phyloP scores from a whole-genome alignment of 208 protist species.

The Trypanosoma caninum region DNA sequence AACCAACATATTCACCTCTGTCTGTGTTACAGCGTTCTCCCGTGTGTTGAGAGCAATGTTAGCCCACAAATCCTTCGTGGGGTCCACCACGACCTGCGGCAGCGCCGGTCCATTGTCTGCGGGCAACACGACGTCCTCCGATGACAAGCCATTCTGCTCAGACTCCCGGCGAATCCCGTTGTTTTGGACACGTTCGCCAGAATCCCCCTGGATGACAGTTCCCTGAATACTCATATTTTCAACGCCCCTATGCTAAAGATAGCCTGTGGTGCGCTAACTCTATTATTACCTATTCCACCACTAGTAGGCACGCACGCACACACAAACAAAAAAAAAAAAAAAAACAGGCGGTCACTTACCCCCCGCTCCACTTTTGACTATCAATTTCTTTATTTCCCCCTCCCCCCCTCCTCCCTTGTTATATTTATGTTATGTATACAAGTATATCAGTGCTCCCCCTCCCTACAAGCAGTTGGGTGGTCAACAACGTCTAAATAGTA shows the following conservation, averaged over 20 bases:
- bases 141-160: neutral
- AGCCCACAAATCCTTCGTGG: slow-evolving; percentile 84
- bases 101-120: slow-evolving; percentile 10
- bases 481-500: too few relatives aligned
- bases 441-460: too few relatives aligned
- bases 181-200: neutral
- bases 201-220: too few relatives aligned
- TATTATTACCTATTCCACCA: too few relatives aligned
- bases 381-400: too few relatives aligned
- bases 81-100: slow-evolving; percentile 56
- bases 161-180: neutral
- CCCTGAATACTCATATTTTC: too few relatives aligned
- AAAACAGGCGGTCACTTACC: neutral
- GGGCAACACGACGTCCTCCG: neutral
- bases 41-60: slow-evolving; percentile 84
- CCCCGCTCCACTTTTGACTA: neutral
- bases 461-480: too few relatives aligned
- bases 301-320: neutral
- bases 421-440: too few relatives aligned
- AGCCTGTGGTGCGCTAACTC: too few relatives aligned
- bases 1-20: slow-evolving; percentile 66
- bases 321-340: neutral
- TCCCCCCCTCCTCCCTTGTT: too few relatives aligned
- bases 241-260: too few relatives aligned
- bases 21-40: slow-evolving; percentile 50